Evolutionary conservation across 345 rosid genomes (phyloP).

Genomic region (Gossypium raimondii): DNA sequence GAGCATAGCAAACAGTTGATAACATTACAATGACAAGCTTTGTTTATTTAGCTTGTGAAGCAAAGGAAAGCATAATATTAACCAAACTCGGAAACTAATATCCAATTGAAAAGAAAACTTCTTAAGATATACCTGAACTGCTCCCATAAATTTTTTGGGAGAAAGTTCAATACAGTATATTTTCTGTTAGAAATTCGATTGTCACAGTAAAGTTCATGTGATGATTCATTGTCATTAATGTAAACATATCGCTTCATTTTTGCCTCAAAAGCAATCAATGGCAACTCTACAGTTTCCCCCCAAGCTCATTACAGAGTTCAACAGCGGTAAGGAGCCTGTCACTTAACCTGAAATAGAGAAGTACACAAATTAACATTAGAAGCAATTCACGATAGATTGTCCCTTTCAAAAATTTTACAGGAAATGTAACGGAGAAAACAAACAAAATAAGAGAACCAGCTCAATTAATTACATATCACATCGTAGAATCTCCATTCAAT

Average conservation of each 20-base stretch:
- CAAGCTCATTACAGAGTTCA: conserved; percentile 23
- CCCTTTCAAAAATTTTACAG: too few relatives aligned
- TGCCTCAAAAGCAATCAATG: conserved; percentile 24
- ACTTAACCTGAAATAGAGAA: neutral
- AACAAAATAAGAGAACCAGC: neutral
- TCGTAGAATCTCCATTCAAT: neutral
- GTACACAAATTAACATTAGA: neutral
- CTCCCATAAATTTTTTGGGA: conserved; percentile 90
- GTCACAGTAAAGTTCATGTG: conserved; percentile 66
- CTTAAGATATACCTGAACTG: conserved; percentile 69
- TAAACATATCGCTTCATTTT: conserved; percentile 89
- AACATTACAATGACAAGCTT: neutral
- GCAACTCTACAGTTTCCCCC: conserved; percentile 16
- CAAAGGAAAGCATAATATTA: conserved; percentile 4
- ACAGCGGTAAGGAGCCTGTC: neutral
- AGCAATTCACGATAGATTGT: neutral
- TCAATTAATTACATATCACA: neutral
- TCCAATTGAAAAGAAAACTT: neutral
- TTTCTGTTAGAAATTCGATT: conserved; percentile 89
- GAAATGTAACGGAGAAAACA: neutral
- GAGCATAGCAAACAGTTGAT: neutral
- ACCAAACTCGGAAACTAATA: neutral
- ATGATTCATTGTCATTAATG: conserved; percentile 75
- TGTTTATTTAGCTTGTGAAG: neutral
- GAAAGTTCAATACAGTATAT: conserved; percentile 77